A percentile compares a stretch with the other conserved stretches of the same genome.
Conservation (phyloP, 805 yeast genomes). For the Starmera dryadoides region DNA sequence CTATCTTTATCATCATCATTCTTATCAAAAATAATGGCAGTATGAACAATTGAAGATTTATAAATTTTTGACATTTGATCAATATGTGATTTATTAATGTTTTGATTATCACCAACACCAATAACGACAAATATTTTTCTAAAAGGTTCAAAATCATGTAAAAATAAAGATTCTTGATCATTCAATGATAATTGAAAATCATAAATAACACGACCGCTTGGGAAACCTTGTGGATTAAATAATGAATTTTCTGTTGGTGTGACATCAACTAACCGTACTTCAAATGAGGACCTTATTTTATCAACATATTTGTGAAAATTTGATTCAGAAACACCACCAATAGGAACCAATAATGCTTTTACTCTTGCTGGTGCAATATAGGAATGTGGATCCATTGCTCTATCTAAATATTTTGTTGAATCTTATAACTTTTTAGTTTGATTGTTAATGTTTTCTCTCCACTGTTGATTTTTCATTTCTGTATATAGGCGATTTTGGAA, state of each 20-base stretch:
- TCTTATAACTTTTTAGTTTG: not conserved
- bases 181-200: conserved; percentile 40
- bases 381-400: conserved; percentile 31
- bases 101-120: conserved; percentile 29
- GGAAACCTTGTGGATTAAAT: conserved; percentile 83
- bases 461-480: too few species aligned
- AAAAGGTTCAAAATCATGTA: conserved; percentile 88
- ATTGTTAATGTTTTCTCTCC: too few species aligned
- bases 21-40: conserved; percentile 42
- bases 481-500: too few species aligned
- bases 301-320: conserved; percentile 33
- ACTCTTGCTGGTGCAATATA: conserved; percentile 63
- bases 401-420: not conserved
- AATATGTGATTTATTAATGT: conserved; percentile 21
- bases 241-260: conserved; percentile 50
- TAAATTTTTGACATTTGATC: conserved; percentile 35
- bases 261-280: conserved; percentile 70
- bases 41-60: conserved; percentile 50
- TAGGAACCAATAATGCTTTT: conserved; percentile 61
- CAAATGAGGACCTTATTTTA: conserved; percentile 41
- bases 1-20: not conserved
- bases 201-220: conserved; percentile 65
- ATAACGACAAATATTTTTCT: conserved; percentile 65
- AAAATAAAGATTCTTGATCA: conserved; percentile 52
- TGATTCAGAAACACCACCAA: conserved; percentile 37